phyloP scores from a whole-genome alignment of 768 basidiomycete genomes.

The Cystobasidium tubakii region DNA sequence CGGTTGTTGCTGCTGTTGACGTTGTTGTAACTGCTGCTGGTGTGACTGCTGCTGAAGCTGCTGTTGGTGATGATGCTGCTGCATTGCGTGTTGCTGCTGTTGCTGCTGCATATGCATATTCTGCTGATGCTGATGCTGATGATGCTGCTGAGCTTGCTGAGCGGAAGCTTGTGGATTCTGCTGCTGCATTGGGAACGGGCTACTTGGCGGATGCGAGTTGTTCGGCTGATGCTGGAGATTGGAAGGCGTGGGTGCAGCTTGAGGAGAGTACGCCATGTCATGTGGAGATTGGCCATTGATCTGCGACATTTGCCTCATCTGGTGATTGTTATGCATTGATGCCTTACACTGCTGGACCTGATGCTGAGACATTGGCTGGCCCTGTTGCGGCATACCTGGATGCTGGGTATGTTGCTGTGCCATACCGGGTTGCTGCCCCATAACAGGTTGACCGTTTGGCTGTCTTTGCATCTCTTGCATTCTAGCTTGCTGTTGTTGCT shows the following conservation, averaged over 20 bases:
- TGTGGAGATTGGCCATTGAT: background rate
- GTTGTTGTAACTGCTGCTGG: conserved; percentile 12
- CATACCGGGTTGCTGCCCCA: background rate
- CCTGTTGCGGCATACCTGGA: background rate
- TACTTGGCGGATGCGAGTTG: background rate
- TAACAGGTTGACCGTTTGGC: background rate
- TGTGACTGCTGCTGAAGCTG: background rate
- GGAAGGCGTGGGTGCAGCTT: background rate
- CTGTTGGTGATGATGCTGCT: conserved; percentile 29
- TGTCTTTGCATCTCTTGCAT: conserved; percentile 5
- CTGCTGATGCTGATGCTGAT: conserved; percentile 36
- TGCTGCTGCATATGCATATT: background rate
- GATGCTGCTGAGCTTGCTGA: conserved; percentile 13
- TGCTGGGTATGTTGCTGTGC: background rate
- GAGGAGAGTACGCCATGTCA: background rate
- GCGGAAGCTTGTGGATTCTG: background rate
- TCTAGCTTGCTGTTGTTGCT: background rate
- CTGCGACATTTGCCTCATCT: background rate
- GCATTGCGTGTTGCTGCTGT: conserved; percentile 27
- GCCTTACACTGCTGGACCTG: background rate
- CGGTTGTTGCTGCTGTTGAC: background rate
- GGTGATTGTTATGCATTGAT: background rate
- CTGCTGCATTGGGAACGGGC: background rate
- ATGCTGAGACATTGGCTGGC: background rate
- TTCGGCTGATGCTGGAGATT: background rate